Evolutionary conservation across 495 filamentous ascomycete genomes (phyloP).

Genomic region (Durotheca rogersii): DNA sequence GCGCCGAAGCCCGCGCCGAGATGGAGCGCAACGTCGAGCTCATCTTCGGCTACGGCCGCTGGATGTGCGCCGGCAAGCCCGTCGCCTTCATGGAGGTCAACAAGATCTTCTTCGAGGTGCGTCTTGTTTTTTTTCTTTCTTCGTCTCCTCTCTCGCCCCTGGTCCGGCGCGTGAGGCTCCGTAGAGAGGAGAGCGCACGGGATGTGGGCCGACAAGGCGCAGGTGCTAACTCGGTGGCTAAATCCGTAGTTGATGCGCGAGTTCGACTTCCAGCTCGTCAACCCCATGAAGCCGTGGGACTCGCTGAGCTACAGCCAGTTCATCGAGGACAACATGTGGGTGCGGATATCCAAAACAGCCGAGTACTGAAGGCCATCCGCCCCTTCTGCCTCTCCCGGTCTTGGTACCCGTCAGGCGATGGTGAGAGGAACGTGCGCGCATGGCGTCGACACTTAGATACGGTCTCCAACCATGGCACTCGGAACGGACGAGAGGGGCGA

Average conservation of each 20-base stretch:
- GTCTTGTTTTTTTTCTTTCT: constrained; percentile 11
- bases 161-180: neutral
- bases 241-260: constrained; percentile 2
- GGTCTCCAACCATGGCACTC: too few relatives aligned
- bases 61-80: constrained; percentile 47
- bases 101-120: constrained; percentile 59
- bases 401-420: neutral
- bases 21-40: constrained; percentile 48
- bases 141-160: too few relatives aligned
- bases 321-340: constrained; percentile 26
- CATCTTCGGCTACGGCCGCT: constrained; percentile 48
- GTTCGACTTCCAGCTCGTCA: constrained; percentile 1
- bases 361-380: neutral
- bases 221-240: neutral
- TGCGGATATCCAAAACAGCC: constrained; percentile 11
- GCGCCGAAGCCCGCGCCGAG: constrained; percentile 33
- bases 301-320: constrained; percentile 24
- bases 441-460: too few relatives aligned
- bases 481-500: too few relatives aligned
- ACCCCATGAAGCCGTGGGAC: constrained; percentile 24
- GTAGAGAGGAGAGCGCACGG: neutral
- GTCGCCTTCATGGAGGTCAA: constrained; percentile 53
- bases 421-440: too few relatives aligned
- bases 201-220: neutral
- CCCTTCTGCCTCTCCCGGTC: neutral